phyloP scores from a whole-genome alignment of 768 basidiomycete genomes.

The Trametes cubensis region DNA sequence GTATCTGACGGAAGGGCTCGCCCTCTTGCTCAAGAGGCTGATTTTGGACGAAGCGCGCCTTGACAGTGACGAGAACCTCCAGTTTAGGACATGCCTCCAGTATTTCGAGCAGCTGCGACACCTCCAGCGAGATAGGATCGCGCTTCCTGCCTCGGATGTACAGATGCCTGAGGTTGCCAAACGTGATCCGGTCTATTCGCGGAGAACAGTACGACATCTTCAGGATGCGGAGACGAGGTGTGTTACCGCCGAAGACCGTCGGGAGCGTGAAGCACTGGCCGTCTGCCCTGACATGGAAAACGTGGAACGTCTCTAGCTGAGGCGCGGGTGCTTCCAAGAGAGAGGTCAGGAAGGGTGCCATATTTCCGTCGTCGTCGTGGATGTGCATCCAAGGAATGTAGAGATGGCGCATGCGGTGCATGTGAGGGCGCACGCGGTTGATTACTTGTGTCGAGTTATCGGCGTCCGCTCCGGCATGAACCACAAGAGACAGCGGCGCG shows the following conservation, averaged over 20 bases:
- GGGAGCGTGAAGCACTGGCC: constrained; percentile 28
- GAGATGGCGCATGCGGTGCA: constrained; percentile 29
- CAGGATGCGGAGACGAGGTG: constrained; percentile 27
- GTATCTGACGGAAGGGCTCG: constrained; percentile 19
- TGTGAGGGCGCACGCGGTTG: constrained; percentile 26
- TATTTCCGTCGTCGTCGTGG: constrained; percentile 22
- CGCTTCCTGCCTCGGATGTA: constrained; percentile 32
- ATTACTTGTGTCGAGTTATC: constrained; percentile 24
- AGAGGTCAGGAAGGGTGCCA: constrained; percentile 21
- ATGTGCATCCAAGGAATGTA: constrained; percentile 30
- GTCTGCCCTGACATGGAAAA: constrained; percentile 24
- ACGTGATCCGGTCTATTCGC: constrained; percentile 19
- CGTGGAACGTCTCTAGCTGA: constrained; percentile 29
- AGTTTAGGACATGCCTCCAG: constrained; percentile 30
- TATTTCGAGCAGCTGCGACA: constrained; percentile 30
- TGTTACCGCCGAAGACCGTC: constrained; percentile 27
- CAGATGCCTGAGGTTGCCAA: constrained; percentile 25
- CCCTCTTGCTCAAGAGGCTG: constrained; percentile 22
- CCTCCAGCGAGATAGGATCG: constrained; percentile 24
- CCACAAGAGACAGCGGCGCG: constrained; percentile 31
- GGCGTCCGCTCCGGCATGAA: constrained; percentile 16
- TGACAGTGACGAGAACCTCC: constrained; percentile 26
- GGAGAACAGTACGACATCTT: constrained; percentile 29
- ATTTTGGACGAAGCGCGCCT: constrained; percentile 26
- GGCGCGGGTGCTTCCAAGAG: constrained; percentile 29